These are phyloP conservation scores for Coniochaeta hoffmannii DNA, from an alignment of 2,329 filamentous ascomycete genomes.

Conservation along the genomic window DNA sequence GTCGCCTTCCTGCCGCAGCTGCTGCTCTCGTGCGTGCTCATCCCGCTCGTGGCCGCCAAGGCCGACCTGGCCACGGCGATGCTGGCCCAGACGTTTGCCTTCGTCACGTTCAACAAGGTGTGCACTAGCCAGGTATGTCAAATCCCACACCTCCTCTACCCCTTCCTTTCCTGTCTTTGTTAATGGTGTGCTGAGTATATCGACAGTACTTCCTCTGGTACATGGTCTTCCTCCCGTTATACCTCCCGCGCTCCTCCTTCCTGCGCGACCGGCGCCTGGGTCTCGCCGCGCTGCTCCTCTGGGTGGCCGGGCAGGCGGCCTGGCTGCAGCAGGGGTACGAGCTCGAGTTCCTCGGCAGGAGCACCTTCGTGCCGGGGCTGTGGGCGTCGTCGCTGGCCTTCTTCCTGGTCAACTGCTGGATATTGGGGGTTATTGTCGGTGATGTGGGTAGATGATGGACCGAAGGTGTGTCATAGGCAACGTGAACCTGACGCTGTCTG, in stretches of 20 bases:
- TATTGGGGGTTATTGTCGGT: slow-evolving; percentile 69
- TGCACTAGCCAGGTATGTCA: slow-evolving; percentile 84
- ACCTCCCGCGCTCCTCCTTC: slow-evolving; percentile 74
- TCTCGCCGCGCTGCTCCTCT: slow-evolving; percentile 56
- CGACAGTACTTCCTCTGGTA: slow-evolving; percentile 96
- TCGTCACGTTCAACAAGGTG: slow-evolving; percentile 97
- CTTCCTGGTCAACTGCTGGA: slow-evolving; percentile 81
- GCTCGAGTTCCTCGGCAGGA: slow-evolving; percentile 72
- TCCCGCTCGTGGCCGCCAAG: slow-evolving; percentile 66
- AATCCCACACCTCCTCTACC: background rate
- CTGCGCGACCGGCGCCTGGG: slow-evolving; percentile 55
- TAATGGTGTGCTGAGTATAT: slow-evolving; percentile 9
- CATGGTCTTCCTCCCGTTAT: slow-evolving; percentile 84
- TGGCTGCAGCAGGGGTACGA: slow-evolving; percentile 72
- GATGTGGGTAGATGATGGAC: slow-evolving; percentile 39
- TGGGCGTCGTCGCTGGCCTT: slow-evolving; percentile 71
- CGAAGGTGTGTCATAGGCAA: background rate
- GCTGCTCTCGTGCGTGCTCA: slow-evolving; percentile 66
- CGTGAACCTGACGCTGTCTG: background rate
- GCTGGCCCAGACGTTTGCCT: slow-evolving; percentile 93
- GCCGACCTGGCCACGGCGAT: slow-evolving; percentile 75
- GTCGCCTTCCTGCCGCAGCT: slow-evolving; percentile 87
- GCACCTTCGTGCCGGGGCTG: slow-evolving; percentile 79
- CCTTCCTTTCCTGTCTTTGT: background rate
- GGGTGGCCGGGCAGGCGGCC: slow-evolving; percentile 66